These are phyloP conservation scores for Paxillus rubicundulus DNA, from an alignment of 768 basidiomycete species.

Conservation along the genomic window DNA sequence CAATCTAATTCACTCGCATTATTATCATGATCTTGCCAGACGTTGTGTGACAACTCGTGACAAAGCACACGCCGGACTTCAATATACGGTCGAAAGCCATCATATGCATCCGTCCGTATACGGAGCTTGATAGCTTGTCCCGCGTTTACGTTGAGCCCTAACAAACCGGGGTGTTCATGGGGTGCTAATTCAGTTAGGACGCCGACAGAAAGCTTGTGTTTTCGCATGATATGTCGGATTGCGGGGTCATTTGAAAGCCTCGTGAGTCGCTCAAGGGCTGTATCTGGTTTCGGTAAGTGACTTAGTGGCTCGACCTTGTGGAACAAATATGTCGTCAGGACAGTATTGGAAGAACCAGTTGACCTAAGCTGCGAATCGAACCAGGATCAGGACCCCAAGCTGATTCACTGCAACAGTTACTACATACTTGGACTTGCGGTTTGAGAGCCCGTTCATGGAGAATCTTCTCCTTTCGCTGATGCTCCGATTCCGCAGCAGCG, in stretches of 20 bases:
- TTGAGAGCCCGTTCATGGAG: conserved; percentile 57
- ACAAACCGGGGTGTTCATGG: conserved; percentile 66
- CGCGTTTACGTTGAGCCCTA: conserved; percentile 64
- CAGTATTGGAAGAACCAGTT: conserved; percentile 40
- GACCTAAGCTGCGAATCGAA: conserved; percentile 49
- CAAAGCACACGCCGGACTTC: conserved; percentile 68
- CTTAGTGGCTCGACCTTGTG: conserved; percentile 59
- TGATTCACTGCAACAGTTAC: not conserved
- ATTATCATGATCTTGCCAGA: conserved; percentile 70
- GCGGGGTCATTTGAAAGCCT: conserved; percentile 69
- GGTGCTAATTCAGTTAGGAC: conserved; percentile 76
- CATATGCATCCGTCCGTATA: conserved; percentile 66
- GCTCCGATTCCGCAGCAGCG: conserved; percentile 55
- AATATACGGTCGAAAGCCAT: conserved; percentile 66
- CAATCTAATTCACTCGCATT: conserved; percentile 46
- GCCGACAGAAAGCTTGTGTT: conserved; percentile 65
- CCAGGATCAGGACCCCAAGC: not conserved
- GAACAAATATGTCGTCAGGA: conserved; percentile 54
- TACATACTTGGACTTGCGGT: conserved; percentile 53
- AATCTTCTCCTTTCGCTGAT: conserved; percentile 55
- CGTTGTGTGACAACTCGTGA: conserved; percentile 76
- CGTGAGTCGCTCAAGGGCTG: conserved; percentile 52
- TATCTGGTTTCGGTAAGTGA: conserved; percentile 62
- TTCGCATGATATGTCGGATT: conserved; percentile 67
- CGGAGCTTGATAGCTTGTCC: conserved; percentile 68